phyloP scores from a whole-genome alignment of 192 early-diverging fungal species.

The Backusella macrospora region DNA sequence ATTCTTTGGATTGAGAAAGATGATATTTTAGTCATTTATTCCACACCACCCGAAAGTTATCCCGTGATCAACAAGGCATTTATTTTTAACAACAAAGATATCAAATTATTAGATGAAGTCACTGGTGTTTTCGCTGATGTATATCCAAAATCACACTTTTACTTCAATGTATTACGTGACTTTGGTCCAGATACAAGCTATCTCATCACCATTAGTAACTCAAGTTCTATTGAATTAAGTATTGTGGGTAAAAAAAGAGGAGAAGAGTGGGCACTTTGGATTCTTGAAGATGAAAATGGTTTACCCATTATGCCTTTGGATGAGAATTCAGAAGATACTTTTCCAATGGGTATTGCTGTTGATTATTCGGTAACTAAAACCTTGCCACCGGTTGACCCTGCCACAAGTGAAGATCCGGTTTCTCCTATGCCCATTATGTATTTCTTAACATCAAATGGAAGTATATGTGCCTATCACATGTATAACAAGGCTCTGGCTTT shows the following conservation, averaged over 20 bases:
- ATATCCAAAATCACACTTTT: constrained; percentile 54
- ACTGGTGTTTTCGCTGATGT: constrained; percentile 52
- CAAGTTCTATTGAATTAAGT: constrained; percentile 46
- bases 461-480: constrained; percentile 67
- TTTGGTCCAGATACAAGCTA: constrained; percentile 52
- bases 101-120: constrained; percentile 52
- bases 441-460: constrained; percentile 64
- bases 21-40: constrained; percentile 71
- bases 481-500: constrained; percentile 57
- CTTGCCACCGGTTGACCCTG: constrained; percentile 55
- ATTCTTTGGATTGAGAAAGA: constrained; percentile 77
- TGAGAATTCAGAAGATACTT: constrained; percentile 58
- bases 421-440: constrained; percentile 72
- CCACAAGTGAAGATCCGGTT: constrained; percentile 48
- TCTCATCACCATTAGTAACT: constrained; percentile 42
- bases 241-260: constrained; percentile 47
- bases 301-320: constrained; percentile 60
- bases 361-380: constrained; percentile 66
- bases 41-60: constrained; percentile 26
- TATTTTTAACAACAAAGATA: not conserved
- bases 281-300: constrained; percentile 54
- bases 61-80: constrained; percentile 11
- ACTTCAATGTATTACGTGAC: constrained; percentile 58
- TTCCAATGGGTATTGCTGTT: constrained; percentile 69
- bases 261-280: constrained; percentile 65